Base-by-base conservation (phyloP, 2,329 filamentous ascomycete genomes). In the Curvularia hawaiiensis region DNA sequence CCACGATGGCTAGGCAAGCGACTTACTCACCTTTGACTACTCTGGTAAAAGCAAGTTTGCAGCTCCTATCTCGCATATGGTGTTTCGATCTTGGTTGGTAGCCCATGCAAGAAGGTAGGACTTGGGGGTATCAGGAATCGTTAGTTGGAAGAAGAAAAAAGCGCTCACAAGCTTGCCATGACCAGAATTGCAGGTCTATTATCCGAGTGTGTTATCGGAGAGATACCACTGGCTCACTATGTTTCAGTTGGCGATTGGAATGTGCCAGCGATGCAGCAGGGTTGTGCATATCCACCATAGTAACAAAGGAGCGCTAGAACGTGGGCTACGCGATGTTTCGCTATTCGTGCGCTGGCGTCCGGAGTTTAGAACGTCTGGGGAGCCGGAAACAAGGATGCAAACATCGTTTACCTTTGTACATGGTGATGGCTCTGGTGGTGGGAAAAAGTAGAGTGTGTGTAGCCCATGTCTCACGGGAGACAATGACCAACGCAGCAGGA, bases 321-420 rank as follows among this genome's bases (percentile, higher is more conserved):
- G 44, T 46, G 44, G 20, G 28, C 26, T 20, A 46, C 18, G 44
- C 9, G 11, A 20, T 46, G 44, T 28, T 28, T 33, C n/a, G 28
- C 26, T 20, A 31, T 31, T 46, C n/a, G 26, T 12, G 28, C n/a
- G 16, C 26, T 4, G n/a, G 16, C 10, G 28, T 28, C n/a, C 26
- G 44, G 44, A 8, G 28, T 9, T 45, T 45, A 28, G n/a, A 31
- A 46, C 10, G 30, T 8, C 24, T 46, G 44, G 44, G 44, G 44
- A 46, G 44, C 44, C 44, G 44, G 28, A 46, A 46, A 46, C 28
- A 46, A 46, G 20, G 24, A 46, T 20, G 43, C 22, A 45, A 30
- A 46, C 44, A 31, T 46, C 7, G 24, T 30, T 46, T 46, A 26
- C 4, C 3, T 31, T 16, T 31, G 28, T 20, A 28, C 14, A 31